Evolutionary conservation across 352 stramenopile genomes (phyloP), one percentile per base, ranked within the genome.

Genomic region (Peronospora farinosa): DNA sequence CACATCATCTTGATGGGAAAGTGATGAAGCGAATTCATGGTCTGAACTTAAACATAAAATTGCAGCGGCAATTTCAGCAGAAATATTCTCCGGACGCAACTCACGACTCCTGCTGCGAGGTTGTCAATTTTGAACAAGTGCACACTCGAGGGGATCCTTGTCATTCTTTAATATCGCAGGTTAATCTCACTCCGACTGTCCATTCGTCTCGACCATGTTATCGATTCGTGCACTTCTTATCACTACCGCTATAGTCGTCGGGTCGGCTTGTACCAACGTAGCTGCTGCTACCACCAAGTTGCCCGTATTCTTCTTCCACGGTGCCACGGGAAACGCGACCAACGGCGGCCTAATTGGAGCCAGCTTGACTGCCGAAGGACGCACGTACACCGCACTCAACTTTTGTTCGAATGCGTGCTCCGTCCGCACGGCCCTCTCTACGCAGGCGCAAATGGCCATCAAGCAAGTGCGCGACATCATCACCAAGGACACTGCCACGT

Each of bases 261-360:
- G 43, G 16, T 56, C 33, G 21, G 19, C 40, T 25, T 44, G 39
- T 31, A 47, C 47, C 31, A 51, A 39, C 6, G 52, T 58, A 0
- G 51, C 53, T 7, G 46, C 52, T 15, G 41, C 19, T 13, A 16
- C 39, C 23, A 28, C 44, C 32, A 61, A 56, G 30, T 59, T 84
- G 12, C 72, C 72, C 0, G 64, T 81, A 1, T 61, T 80, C 50
- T 84, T 78, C 47, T 80, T 84, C 49, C 72, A 80, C 51, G 72
- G 72, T 8, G 58, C 63, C 5, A 71, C 56, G 5, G 49, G 54
- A 9, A 70, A 74, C 44, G 47, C 50, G 7, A 60, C 49, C 17
- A 63, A 67, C 33, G 72, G 57, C 0, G 19, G 47, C n/a, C 28
- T 56, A 33, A 63, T 80, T 17, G 46, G 67, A 43, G 40, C 55